phyloP scores from a whole-genome alignment of 2,329 filamentous ascomycete species.

The Colletotrichum sp. region DNA sequence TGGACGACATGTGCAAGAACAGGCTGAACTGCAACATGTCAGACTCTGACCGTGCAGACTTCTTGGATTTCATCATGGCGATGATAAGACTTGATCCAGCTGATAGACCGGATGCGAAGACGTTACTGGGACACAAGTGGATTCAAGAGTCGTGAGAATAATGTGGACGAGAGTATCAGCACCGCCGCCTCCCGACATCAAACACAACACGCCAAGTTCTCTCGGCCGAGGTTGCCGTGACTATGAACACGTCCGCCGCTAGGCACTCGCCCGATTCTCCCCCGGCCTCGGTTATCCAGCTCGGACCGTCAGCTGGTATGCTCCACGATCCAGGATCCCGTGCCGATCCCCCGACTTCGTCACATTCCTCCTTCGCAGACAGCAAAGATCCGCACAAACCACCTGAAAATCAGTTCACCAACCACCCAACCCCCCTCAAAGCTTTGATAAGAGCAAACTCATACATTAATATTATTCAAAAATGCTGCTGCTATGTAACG shows the following conservation, averaged over 20 bases:
- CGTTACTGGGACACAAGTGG: not conserved
- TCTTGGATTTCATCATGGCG: not conserved
- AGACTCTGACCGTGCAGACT: not conserved
- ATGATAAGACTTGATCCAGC: not conserved
- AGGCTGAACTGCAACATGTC: not conserved
- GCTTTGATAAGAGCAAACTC: not conserved
- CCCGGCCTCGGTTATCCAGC: not conserved
- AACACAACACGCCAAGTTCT: not conserved
- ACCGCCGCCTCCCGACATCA: rapidly evolving
- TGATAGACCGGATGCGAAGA: not conserved
- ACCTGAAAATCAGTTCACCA: not conserved
- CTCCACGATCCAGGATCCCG: not conserved
- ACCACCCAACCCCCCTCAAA: not conserved
- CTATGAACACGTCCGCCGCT: not conserved
- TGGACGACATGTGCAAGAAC: not conserved
- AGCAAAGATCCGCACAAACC: not conserved
- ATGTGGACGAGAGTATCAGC: not conserved
- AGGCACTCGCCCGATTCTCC: not conserved
- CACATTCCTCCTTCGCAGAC: not conserved
- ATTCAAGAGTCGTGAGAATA: not conserved
- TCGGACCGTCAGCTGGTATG: not conserved
- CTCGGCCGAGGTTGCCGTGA: not conserved
- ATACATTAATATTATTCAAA: not conserved
- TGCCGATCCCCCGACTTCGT: not conserved
- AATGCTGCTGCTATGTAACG: not conserved